Base-by-base conservation (phyloP, 2,329 filamentous ascomycete species). In the Tolypocladium ovalisporum region DNA sequence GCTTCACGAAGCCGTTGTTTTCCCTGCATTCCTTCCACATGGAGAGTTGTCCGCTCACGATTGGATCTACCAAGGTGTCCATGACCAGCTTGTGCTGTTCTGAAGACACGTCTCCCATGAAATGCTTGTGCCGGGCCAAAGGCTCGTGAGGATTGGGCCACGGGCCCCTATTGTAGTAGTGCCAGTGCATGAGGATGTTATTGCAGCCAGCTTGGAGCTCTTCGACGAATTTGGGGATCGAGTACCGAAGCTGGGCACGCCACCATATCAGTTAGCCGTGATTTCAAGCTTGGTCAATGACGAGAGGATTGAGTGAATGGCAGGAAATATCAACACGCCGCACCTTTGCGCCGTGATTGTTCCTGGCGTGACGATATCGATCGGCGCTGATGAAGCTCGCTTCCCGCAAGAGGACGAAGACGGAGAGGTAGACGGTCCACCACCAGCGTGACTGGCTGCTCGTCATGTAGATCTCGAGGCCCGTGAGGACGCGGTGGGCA, bases 111-210 rank as follows among this genome's bases (percentile, higher is more conserved):
- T 58, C 55, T n/a, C 60, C 63, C 57, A 75, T 63, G 2, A 65
- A 62, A 10, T 66, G 63, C 49, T 65, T 63, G 52, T 61, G 60
- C 4, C 64, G 62, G 8, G 64, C 58, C 44, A 65, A 59, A 0
- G 70, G 67, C n/a, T 71, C 65, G 19, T 65, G 61, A 1, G 54
- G 54, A 8, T 57, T 29, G 2, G 68, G 65, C 66, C 65, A 68
- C 7, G 55, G 27, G 29, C 69, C 62, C 36, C 70, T 71, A 57
- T 75, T 76, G 65, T 74, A 81, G 61, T 80, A 81, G 54, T 79
- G 76, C 79, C 79, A 81, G 56, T 79, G 70, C 13, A 68, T 66
- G 1, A 81, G 73, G 34, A 80, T 66, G 55, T 73, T 73, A 54
- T 75, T 78, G 34, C 74, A 76, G 5, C 76, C 71, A 15, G 72